Evolutionary conservation across 192 early-diverging fungal species (phyloP), one percentile per base, ranked within the genome.

Genomic region (Coemansia erecta): DNA sequence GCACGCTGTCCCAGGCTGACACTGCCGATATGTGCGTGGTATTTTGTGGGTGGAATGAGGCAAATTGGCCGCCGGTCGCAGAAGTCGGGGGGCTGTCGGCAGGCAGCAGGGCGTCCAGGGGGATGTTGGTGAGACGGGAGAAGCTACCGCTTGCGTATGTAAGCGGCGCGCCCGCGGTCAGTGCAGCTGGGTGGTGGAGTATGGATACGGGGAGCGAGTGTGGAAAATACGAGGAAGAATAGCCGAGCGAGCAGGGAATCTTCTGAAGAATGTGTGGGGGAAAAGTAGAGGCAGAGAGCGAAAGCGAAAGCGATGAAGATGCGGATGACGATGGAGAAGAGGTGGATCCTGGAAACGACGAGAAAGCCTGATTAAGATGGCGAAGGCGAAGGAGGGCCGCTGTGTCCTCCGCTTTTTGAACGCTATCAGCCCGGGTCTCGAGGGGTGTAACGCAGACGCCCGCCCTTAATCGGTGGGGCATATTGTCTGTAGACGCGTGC

Each of bases 1-100:
- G 47, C 22, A 49, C 47, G 47, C 22, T 49, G 47, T 17, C 3
- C 52, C 35, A 53, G 35, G 52, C 24, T 10, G 35, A 53, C 28
- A 31, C 52, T 37, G 14, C 28, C 28, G 28, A 31, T 31, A 31
- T 31, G 22, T 22, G 47, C 7, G 47, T 49, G 47, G 47, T 14
- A 44, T 17, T 44, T 49, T 49, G 47, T 13, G 42, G 2, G 42
- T 44, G 42, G 42, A 44, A 18, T 44, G 28, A 31, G 28, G 7
- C 28, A 7, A 31, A 31, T 31, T 31, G 28, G 28, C 28, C 28
- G 28, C 28, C 28, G 28, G 28, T 31, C 7, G 28, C 28, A 5
- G 28, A 31, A 31, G 4, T 7, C 2, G 28, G 28, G 28, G 28
- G 28, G 7, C 28, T 31, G 28, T 31, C 28, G 28, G 28, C 7